Base-by-base conservation (phyloP, 2,329 filamentous ascomycete genomes). In the Hymenoscyphus scutula region DNA sequence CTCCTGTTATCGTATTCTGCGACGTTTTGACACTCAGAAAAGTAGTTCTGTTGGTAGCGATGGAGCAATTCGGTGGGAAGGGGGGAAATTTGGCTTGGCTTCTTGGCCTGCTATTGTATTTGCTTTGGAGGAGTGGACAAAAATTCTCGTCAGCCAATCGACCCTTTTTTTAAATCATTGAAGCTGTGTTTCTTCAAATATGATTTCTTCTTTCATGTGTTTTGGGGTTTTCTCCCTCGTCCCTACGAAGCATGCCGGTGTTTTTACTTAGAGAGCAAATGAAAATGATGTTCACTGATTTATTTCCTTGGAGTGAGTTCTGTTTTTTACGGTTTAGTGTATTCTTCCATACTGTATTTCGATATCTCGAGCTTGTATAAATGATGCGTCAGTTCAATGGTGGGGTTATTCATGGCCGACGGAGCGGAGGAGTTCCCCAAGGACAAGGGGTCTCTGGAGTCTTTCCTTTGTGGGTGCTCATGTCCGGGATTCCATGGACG, bases 1-100 rank as follows among this genome's bases (percentile, higher is more conserved):
- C 66, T 65, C 51, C 63, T 72, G 70, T 68, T 70, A 70, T 70
- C 64, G 65, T 60, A 32, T 54, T 54, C 63, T 63, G 62, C 66
- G 64, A 70, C 66, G 64, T 69, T 68, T 71, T 70, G 69, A 68
- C 64, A 72, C 72, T 73, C 69, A 66, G 68, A 74, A 73, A 73
- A 72, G 71, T 48, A 23, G 19, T 73, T 73, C 70, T 63, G 45
- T 54, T 73, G 69, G 69, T 73, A 70, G 71, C 65, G 68, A 65
- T 72, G 61, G 72, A 71, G 67, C 70, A 68, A 65, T 67, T 71
- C 64, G 70, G 71, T 70, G 68, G 65, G 65, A 68, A 63, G 69
- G 67, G 59, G 68, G 56, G 64, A 65, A 67, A 66, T 68, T 58
- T 68, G 68, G 68, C 65, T 67, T 63, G 65, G 55, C 45, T 64